phyloP scores from a whole-genome alignment of 2,329 filamentous ascomycete genomes.

The Aureobasidium namibiae region DNA sequence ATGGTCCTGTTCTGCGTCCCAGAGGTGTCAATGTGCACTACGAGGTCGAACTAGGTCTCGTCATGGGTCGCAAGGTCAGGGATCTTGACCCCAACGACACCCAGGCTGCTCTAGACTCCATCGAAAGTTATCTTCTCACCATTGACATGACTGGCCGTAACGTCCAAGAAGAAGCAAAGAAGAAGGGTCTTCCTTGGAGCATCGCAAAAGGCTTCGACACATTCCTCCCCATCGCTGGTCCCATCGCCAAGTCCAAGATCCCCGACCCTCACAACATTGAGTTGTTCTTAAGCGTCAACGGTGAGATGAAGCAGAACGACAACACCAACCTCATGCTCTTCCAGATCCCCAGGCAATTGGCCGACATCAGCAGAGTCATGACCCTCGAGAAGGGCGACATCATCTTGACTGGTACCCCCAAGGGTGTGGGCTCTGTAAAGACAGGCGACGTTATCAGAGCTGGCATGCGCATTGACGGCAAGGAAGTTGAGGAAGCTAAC shows the following conservation, averaged over 20 bases:
- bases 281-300: constrained; percentile 79
- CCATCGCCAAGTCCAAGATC: constrained; percentile 73
- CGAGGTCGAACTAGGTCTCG: constrained; percentile 85
- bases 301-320: constrained; percentile 68
- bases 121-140: constrained; percentile 78
- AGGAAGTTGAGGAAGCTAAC: constrained; percentile 74
- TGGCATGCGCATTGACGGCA: constrained; percentile 68
- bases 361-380: constrained; percentile 93
- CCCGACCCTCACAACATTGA: constrained; percentile 82
- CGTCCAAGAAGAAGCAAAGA: constrained; percentile 92
- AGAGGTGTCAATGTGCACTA: constrained; percentile 81
- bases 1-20: constrained; percentile 74
- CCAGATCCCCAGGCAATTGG: constrained; percentile 75
- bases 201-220: constrained; percentile 98
- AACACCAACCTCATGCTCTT: constrained; percentile 94
- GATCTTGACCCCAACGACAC: constrained; percentile 70
- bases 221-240: constrained; percentile 77
- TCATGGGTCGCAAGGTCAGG: constrained; percentile 73
- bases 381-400: constrained; percentile 86
- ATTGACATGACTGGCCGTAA: constrained; percentile 98
- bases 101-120: constrained; percentile 68
- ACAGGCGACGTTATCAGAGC: constrained; percentile 83
- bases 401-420: constrained; percentile 92
- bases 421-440: constrained; percentile 81
- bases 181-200: constrained; percentile 90